Evolutionary conservation across 306 rosid genomes (phyloP), one percentile per base, ranked within the genome.

Genomic region (Rosa rugosa): DNA sequence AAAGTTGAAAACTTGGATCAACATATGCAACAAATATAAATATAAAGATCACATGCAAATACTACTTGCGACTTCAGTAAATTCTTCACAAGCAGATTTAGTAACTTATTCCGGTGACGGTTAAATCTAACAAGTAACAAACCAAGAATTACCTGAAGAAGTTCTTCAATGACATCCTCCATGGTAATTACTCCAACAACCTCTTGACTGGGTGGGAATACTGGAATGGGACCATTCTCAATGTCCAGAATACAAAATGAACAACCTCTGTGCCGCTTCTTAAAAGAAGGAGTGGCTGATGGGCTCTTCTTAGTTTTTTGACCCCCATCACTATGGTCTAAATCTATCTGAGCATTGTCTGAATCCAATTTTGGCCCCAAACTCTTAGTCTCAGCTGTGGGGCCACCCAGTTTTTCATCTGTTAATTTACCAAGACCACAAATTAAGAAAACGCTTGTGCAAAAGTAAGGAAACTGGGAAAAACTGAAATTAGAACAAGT

Each of bases 121-220:
- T 42, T 42, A 17, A 11, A 53, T 50, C 27, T 44, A 78, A 63
- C 66, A n/a, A 44, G 38, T 62, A 70, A 27, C 17, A 50, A 20
- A 14, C 12, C 31, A 41, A 80, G 38, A 66, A 73, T 72, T 80
- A 95, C 99, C 99, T 95, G 99, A 85, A 95, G 99, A 84, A 95
- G 99, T 84, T 95, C 99, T 90, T 95, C 99, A 27, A 95, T 95
- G 77, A 95, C 99, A 87, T 95, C 99, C 88, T 95, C 99, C 99
- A 95, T 95, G 41, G 93, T 72, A 80, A 95, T 95, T 77, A 95
- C 99, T 75, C 99, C 99, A 80, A 95, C 99, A 77, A 93, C 98
- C 79, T 81, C 86, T 86, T 95, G 96, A 77, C 83, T 86, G 65
- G 89, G 72, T 62, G 97, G 87, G 80, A 86, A 87, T 45, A 83